Conservation (phyloP, 2,329 filamentous ascomycete species). For the Fusarium pseudocircinatum region DNA sequence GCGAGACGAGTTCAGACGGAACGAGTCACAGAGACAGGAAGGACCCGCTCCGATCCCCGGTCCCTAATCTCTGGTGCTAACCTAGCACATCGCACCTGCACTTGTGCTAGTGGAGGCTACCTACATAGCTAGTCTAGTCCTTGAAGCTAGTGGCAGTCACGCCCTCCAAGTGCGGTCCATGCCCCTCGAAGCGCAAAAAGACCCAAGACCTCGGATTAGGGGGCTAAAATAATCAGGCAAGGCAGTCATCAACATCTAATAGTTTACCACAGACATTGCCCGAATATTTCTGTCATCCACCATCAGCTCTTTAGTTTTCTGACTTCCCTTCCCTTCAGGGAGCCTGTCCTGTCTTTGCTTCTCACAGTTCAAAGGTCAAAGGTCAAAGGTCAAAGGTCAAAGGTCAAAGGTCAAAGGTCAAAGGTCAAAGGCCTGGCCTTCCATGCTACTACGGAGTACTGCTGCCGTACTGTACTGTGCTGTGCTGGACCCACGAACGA, state of each 20-base stretch:
- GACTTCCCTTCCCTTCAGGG: neutral
- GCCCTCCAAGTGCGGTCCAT: slow-evolving; percentile 5
- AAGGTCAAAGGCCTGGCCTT: neutral
- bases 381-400: neutral
- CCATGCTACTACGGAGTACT: neutral
- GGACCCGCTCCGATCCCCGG: slow-evolving; percentile 31
- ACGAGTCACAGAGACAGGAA: slow-evolving; percentile 27
- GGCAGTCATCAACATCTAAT: neutral
- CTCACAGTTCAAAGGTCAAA: neutral
- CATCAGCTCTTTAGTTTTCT: neutral
- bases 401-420: neutral
- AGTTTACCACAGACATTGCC: neutral
- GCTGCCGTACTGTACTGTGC: neutral
- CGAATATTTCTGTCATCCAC: neutral
- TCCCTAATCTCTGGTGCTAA: slow-evolving; percentile 22
- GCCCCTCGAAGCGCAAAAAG: neutral
- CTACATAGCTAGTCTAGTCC: too few species aligned
- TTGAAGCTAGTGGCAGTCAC: slow-evolving; percentile 28
- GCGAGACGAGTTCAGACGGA: slow-evolving; percentile 24
- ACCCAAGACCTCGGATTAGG: neutral
- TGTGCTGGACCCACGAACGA: slow-evolving; percentile 37
- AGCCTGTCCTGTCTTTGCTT: neutral
- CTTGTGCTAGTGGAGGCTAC: neutral
- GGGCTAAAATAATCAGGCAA: neutral
- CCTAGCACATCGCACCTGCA: slow-evolving; percentile 10